Percentiles rank a stretch among this genome's conserved stretches.
Evolutionary conservation across 2,329 filamentous ascomycete species (phyloP).

Genomic region (Curvularia hawaiiensis): DNA sequence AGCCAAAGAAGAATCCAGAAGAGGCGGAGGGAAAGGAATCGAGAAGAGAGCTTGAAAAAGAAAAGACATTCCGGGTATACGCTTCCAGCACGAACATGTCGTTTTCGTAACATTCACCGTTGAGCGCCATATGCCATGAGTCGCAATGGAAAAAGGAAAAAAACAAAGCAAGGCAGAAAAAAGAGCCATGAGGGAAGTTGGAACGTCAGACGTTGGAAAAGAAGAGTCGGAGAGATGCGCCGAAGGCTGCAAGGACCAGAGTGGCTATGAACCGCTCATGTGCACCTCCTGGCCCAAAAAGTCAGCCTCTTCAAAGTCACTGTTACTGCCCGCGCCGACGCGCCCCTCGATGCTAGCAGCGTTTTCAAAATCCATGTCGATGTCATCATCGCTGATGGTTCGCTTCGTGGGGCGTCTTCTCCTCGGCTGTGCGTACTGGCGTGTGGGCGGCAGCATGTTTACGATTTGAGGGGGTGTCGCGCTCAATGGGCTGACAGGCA

Average conservation of each 20-base stretch:
- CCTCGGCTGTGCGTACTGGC: conserved; percentile 41
- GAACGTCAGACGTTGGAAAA: background rate
- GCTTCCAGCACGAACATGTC: conserved; percentile 17
- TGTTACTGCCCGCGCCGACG: conserved; percentile 44
- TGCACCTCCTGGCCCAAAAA: conserved; percentile 54
- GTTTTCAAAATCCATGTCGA: conserved; percentile 43
- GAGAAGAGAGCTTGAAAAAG: background rate
- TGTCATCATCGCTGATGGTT: conserved; percentile 30
- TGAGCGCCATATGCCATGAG: conserved; percentile 5
- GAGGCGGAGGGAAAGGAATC: background rate
- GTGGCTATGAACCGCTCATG: conserved; percentile 39
- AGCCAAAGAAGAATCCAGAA: background rate
- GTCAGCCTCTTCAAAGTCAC: conserved; percentile 72
- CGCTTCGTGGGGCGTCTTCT: conserved; percentile 18
- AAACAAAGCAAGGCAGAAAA: conserved; percentile 9
- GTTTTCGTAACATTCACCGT: conserved; percentile 10
- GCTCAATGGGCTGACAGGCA: conserved; percentile 44
- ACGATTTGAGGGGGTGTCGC: conserved; percentile 31
- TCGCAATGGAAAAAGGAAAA: conserved; percentile 5
- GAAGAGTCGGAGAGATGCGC: background rate
- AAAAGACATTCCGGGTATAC: conserved; percentile 23
- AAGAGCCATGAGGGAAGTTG: background rate
- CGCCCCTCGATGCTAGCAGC: conserved; percentile 41
- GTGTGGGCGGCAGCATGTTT: conserved; percentile 27
- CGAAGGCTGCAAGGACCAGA: too few relatives aligned